Evolutionary conservation across 371 early-diverging fungal genomes (phyloP).

Genomic region (Apophysomyces variabilis): DNA sequence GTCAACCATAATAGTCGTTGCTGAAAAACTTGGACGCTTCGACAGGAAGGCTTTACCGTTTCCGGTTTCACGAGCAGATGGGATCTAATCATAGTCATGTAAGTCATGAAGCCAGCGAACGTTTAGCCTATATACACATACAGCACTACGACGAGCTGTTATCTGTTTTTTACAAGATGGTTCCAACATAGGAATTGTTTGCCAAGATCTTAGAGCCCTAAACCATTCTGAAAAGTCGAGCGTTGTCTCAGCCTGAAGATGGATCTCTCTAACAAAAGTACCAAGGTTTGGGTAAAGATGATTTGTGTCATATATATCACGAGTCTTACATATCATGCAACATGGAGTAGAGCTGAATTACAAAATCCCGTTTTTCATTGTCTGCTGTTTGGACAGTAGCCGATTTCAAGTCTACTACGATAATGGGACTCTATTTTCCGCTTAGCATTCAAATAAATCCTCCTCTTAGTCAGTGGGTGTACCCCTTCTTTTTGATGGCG

Average conservation of each 20-base stretch:
- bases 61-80: slow-evolving; percentile 3
- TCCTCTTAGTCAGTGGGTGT: neutral
- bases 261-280: slow-evolving; percentile 11
- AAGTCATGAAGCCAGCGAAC: neutral
- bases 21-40: slow-evolving; percentile 14
- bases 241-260: slow-evolving; percentile 33
- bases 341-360: slow-evolving; percentile 22
- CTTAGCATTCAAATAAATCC: neutral
- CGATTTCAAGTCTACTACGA: slow-evolving; percentile 21
- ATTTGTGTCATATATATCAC: neutral
- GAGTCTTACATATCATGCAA: slow-evolving; percentile 6
- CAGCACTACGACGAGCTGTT: slow-evolving; percentile 11
- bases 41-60: slow-evolving; percentile 9
- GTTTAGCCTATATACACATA: neutral
- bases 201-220: slow-evolving; percentile 30
- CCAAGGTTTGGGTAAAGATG: too few species aligned
- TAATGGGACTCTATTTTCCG: slow-evolving; percentile 15
- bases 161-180: neutral
- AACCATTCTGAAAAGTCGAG: slow-evolving; percentile 38
- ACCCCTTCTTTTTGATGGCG: slow-evolving; percentile 24
- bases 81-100: neutral
- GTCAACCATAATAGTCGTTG: slow-evolving; percentile 13
- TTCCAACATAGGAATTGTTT: neutral
- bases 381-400: slow-evolving; percentile 26
- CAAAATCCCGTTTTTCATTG: slow-evolving; percentile 34